Percentiles rank a stretch among this genome's conserved stretches.
Conservation (phyloP, 441 rosid genomes). For the Geranium incanum region DNA sequence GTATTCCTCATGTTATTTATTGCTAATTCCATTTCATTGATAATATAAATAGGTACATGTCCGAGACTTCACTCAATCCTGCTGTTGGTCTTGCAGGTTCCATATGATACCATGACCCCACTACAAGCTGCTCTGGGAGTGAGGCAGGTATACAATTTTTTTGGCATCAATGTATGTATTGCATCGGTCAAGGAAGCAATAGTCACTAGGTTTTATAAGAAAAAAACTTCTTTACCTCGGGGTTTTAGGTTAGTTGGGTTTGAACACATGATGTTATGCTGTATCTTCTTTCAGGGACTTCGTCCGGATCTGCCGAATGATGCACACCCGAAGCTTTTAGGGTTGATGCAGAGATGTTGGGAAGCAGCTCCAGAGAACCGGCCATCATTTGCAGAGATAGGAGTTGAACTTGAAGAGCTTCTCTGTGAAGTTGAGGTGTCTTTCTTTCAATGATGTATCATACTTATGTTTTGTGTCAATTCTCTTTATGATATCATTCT, state of each 20-base stretch:
- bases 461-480: not conserved
- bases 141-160: constrained; percentile 36
- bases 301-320: constrained; percentile 55
- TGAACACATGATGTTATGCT: not conserved
- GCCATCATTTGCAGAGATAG: constrained; percentile 51
- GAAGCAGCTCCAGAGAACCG: constrained; percentile 44
- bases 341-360: constrained; percentile 71
- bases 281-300: constrained; percentile 40
- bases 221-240: too few relatives aligned
- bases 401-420: constrained; percentile 43
- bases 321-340: constrained; percentile 44
- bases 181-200: not conserved
- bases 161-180: not conserved
- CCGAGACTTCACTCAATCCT: not conserved
- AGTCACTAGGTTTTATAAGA: not conserved
- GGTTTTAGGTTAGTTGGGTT: too few relatives aligned
- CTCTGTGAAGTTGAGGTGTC: constrained; percentile 44
- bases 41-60: not conserved
- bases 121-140: constrained; percentile 71
- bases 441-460: not conserved
- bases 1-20: constrained; percentile 24
- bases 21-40: not conserved
- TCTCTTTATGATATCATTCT: not conserved
- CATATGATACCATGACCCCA: constrained; percentile 55
- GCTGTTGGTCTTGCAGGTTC: constrained; percentile 35